A percentile compares a stretch with the other conserved stretches of the same genome.
phyloP scores from a whole-genome alignment of 345 rosid genomes.

The Eucalyptus sp. region DNA sequence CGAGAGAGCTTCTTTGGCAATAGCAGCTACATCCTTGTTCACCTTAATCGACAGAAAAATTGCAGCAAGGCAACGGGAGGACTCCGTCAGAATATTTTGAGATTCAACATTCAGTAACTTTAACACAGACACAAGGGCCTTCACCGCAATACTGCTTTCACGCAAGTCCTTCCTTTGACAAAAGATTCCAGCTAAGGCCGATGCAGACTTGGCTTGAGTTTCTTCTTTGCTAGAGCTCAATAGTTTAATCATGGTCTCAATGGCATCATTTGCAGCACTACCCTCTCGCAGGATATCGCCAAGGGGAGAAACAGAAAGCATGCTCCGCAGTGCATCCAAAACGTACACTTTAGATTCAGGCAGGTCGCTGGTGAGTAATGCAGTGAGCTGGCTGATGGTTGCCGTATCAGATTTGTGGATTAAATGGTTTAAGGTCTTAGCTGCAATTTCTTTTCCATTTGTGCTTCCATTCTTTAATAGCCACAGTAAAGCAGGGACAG shows the following conservation, averaged over 20 bases:
- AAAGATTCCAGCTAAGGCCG: slow-evolving; percentile 89
- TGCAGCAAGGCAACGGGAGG: slow-evolving; percentile 81
- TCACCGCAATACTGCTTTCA: slow-evolving; percentile 78
- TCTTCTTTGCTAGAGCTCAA: slow-evolving; percentile 81
- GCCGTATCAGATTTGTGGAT: slow-evolving; percentile 98
- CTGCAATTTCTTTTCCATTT: slow-evolving; percentile 97
- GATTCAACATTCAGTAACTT: slow-evolving; percentile 73
- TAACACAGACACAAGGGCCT: slow-evolving; percentile 59
- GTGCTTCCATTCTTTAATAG: slow-evolving; percentile 94
- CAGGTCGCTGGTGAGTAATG: slow-evolving; percentile 84
- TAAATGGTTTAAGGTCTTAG: slow-evolving; percentile 93
- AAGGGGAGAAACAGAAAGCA: slow-evolving; percentile 84
- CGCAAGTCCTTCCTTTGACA: slow-evolving; percentile 79
- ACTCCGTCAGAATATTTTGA: slow-evolving; percentile 65
- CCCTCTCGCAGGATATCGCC: slow-evolving; percentile 83
- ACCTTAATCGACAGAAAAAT: slow-evolving; percentile 85
- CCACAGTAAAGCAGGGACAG: slow-evolving; percentile 99
- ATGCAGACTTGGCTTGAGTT: slow-evolving; percentile 95
- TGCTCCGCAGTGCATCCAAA: slow-evolving; percentile 91
- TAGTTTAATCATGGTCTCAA: slow-evolving; percentile 90
- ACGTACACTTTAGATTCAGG: slow-evolving; percentile 94
- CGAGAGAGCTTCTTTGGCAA: slow-evolving; percentile 74
- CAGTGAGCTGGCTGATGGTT: slow-evolving; percentile 92
- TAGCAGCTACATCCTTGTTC: slow-evolving; percentile 82
- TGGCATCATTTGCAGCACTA: slow-evolving; percentile 97